Percentiles rank a stretch among this genome's conserved stretches.
These are phyloP conservation scores for Zygoascus hellenicus DNA, from an alignment of 1,139 yeast species.

Conservation along the genomic window DNA sequence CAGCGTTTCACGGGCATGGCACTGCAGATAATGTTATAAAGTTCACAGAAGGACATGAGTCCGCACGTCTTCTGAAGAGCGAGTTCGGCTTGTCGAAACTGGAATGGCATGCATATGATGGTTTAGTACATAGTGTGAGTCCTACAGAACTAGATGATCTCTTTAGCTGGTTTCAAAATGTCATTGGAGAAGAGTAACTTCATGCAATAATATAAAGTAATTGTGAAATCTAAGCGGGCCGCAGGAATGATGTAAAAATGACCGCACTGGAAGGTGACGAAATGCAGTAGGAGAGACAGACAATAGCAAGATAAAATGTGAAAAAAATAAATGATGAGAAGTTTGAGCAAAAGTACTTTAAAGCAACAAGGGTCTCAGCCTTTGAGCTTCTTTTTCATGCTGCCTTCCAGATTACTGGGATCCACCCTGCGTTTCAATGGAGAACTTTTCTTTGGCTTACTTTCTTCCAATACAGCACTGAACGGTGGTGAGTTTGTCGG, in stretches of 20 bases:
- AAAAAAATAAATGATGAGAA: too few relatives aligned
- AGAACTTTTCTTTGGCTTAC: slow-evolving; percentile 12
- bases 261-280: too few relatives aligned
- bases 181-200: slow-evolving; percentile 20
- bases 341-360: too few relatives aligned
- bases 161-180: slow-evolving; percentile 44
- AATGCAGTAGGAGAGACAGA: too few relatives aligned
- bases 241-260: too few relatives aligned
- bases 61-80: slow-evolving; percentile 34
- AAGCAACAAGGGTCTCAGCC: too few relatives aligned
- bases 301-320: too few relatives aligned
- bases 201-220: too few relatives aligned
- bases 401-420: too few relatives aligned
- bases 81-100: slow-evolving; percentile 52
- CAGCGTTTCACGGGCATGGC: slow-evolving; percentile 89
- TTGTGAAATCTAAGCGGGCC: too few relatives aligned
- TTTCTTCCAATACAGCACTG: slow-evolving; percentile 8
- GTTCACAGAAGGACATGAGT: slow-evolving; percentile 42
- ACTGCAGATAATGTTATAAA: slow-evolving; percentile 63
- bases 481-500: slow-evolving; percentile 16
- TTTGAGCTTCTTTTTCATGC: too few relatives aligned
- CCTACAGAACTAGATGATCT: slow-evolving; percentile 63
- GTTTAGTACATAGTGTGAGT: slow-evolving; percentile 61
- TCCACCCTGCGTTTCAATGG: slow-evolving; percentile 19
- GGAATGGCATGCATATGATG: slow-evolving; percentile 54